A percentile compares a stretch with the other conserved stretches of the same genome.
These are phyloP conservation scores for Dipodascus albidus DNA, from an alignment of 805 yeast species.

Conservation along the genomic window DNA sequence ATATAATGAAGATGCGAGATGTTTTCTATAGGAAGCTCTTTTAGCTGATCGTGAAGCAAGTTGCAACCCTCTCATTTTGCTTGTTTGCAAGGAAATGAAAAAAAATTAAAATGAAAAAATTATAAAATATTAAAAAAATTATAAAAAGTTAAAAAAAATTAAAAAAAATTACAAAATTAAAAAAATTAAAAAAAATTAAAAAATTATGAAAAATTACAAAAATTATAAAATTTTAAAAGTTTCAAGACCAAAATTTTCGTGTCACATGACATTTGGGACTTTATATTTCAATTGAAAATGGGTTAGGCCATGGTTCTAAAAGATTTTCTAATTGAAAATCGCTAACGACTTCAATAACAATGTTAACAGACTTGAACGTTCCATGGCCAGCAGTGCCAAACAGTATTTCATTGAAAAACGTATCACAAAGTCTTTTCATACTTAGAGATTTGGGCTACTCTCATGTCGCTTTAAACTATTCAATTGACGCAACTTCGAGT, in stretches of 20 bases:
- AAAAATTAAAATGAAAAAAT: neutral
- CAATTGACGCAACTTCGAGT: neutral
- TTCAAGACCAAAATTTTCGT: neutral
- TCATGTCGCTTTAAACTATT: conserved; percentile 63
- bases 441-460: conserved; percentile 44
- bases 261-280: neutral
- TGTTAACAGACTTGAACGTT: conserved; percentile 28
- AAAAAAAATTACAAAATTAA: no score
- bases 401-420: conserved; percentile 7
- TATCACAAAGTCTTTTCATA: conserved; percentile 16
- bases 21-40: neutral
- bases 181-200: no score
- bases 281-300: neutral
- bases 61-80: neutral
- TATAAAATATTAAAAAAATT: no score
- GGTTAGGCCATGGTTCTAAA: neutral
- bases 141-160: neutral
- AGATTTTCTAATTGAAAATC: neutral
- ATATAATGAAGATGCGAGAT: neutral
- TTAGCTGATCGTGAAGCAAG: neutral
- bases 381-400: conserved; percentile 23
- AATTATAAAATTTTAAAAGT: no score
- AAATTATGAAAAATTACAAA: neutral
- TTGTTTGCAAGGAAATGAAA: neutral
- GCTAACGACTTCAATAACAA: conserved; percentile 3